phyloP scores from a whole-genome alignment of 1,284 basidiomycete species.

The Mycosarcoma maydis region DNA sequence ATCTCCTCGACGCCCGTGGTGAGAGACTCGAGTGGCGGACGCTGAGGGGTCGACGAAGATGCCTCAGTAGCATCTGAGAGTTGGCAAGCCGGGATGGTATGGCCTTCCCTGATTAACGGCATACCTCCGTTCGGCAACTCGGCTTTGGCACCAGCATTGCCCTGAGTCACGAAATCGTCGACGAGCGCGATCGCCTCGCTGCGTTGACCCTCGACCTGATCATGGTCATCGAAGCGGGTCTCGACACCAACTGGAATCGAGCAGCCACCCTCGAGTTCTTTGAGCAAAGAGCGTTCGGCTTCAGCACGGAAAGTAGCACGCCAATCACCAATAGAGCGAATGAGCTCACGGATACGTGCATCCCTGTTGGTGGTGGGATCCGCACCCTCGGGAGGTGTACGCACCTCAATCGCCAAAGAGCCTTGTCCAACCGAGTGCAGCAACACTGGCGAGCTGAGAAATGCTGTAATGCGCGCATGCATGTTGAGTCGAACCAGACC shows the following conservation, averaged over 20 bases:
- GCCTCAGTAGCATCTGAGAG: constrained; percentile 7
- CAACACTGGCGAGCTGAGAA: constrained; percentile 77
- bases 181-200: constrained; percentile 51
- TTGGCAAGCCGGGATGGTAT: constrained; percentile 50
- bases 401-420: constrained; percentile 87
- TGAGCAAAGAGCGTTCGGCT: constrained; percentile 82
- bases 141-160: constrained; percentile 25
- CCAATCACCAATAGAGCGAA: constrained; percentile 63
- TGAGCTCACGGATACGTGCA: constrained; percentile 53
- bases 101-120: constrained; percentile 40
- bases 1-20: constrained; percentile 31
- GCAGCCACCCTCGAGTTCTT: constrained; percentile 92
- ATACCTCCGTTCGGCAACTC: constrained; percentile 40
- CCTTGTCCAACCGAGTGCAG: constrained; percentile 95
- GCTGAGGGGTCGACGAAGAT: constrained; percentile 10
- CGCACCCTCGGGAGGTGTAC: constrained; percentile 68
- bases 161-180: constrained; percentile 41
- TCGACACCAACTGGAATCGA: constrained; percentile 94
- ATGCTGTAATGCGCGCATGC: constrained; percentile 78
- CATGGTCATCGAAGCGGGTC: constrained; percentile 68
- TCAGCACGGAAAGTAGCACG: constrained; percentile 58
- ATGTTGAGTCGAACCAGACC: constrained; percentile 86
- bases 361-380: constrained; percentile 55
- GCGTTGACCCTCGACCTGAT: constrained; percentile 52
- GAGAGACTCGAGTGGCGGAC: constrained; percentile 40